Base-by-base conservation (phyloP, 2,329 filamentous ascomycete genomes). In the Lachnellula cervina region DNA sequence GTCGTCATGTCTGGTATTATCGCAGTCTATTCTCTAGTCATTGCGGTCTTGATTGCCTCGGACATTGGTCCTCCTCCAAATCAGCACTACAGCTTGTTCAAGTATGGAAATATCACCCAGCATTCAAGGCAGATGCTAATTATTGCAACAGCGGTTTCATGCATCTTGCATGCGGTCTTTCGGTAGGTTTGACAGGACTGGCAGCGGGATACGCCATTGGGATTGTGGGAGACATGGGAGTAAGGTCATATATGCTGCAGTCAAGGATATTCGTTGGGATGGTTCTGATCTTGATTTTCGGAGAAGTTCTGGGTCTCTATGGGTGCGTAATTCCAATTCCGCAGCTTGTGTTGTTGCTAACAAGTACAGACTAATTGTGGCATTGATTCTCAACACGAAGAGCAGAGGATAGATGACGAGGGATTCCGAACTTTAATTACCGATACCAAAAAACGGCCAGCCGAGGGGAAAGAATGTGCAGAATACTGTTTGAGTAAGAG, bases 1-100 rank as follows among this genome's bases (percentile, higher is more conserved):
- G 89, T 94, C 63, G 87, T 99, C 78, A 99, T 99, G 94, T 96
- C 94, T 66, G 94, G 94, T 83, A 99, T 99, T 71, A 90, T 99
- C 69, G 94, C 94, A 56, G 94, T 99, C 64, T 99, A 99, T 77
- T 90, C 92, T 51, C 88, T 99, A 66, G 94, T 99, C 68, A 92
- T 99, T 65, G 89, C 93, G 17, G 94, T 99, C 69, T 83, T 99
- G 65, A 99, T 99, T 72, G 90, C 91, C 54, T 88, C 90, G 73
- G 90, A 96, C 72, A 84, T 97, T 72, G 81, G 80, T 49, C 89
- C 91, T 28, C 88, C 87, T 55, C 79, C 81, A 16, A 75, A 75
- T 19, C 76, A 80, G 63, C 71, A 80, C 70, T 96, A 96, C 77
- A 91, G 86, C 69, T 78, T 97, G 62, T 99, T 94, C 76, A 87